Conservation (phyloP, 352 stramenopile species). For the Globisporangium paroecandrum region DNA sequence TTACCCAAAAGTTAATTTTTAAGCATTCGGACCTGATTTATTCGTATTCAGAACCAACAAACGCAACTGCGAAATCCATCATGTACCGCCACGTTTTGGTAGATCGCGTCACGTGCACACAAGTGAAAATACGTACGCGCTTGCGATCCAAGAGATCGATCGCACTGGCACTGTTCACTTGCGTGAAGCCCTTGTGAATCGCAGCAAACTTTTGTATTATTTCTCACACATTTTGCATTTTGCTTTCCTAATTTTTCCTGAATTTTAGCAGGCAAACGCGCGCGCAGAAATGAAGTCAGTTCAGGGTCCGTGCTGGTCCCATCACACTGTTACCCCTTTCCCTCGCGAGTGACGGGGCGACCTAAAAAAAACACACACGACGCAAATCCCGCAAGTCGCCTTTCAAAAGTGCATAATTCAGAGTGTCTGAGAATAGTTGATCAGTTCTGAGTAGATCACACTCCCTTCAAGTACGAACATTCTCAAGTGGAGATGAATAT, state of each 20-base stretch:
- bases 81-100: no score
- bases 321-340: background rate
- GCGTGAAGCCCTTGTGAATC: background rate
- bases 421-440: background rate
- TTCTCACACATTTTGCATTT: background rate
- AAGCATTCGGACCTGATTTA: background rate
- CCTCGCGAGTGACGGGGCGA: background rate
- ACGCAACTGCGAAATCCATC: no score
- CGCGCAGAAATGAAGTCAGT: background rate
- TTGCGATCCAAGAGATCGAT: background rate
- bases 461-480: background rate
- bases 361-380: background rate
- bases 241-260: background rate
- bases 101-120: background rate
- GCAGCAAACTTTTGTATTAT: background rate
- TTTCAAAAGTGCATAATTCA: background rate
- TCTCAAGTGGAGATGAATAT: background rate
- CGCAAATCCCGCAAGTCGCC: background rate
- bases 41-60: background rate
- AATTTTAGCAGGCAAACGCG: background rate
- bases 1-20: background rate
- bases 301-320: background rate
- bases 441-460: background rate
- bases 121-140: background rate
- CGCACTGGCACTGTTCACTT: no score